Evolutionary conservation across 768 basidiomycete species (phyloP).

Genomic region (Suillus fuscotomentosus): DNA sequence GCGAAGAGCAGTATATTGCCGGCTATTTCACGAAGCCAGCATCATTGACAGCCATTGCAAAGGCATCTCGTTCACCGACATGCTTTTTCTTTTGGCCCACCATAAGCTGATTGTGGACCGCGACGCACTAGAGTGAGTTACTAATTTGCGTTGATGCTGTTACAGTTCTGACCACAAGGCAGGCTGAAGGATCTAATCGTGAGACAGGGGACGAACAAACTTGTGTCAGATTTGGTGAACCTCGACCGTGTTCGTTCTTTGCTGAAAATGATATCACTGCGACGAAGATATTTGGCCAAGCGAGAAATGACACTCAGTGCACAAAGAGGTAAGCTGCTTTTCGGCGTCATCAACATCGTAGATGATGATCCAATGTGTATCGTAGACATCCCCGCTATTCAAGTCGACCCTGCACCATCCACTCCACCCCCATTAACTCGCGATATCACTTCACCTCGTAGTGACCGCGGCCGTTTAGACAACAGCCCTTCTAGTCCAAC

Average conservation of each 20-base stretch:
- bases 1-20: constrained; percentile 67
- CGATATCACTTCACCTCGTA: constrained; percentile 50
- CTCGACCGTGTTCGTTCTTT: constrained; percentile 82
- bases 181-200: constrained; percentile 82
- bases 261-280: constrained; percentile 70
- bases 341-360: background rate
- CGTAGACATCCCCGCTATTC: constrained; percentile 67
- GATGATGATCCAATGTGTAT: constrained; percentile 7
- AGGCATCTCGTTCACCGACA: constrained; percentile 89
- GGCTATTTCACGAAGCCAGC: constrained; percentile 84
- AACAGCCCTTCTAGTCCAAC: constrained; percentile 7
- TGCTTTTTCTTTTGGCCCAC: constrained; percentile 85
- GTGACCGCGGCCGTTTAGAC: constrained; percentile 5
- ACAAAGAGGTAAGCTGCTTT: constrained; percentile 37
- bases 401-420: constrained; percentile 60
- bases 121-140: constrained; percentile 80
- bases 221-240: constrained; percentile 82
- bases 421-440: constrained; percentile 45
- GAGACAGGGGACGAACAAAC: constrained; percentile 71
- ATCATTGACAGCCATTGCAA: constrained; percentile 67
- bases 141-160: background rate
- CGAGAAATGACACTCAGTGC: constrained; percentile 44
- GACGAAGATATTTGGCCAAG: constrained; percentile 61
- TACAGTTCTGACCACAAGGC: constrained; percentile 6
- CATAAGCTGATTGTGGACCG: constrained; percentile 90